phyloP scores from a whole-genome alignment of 129 eudicot genomes.

The Flaveria robusta region DNA sequence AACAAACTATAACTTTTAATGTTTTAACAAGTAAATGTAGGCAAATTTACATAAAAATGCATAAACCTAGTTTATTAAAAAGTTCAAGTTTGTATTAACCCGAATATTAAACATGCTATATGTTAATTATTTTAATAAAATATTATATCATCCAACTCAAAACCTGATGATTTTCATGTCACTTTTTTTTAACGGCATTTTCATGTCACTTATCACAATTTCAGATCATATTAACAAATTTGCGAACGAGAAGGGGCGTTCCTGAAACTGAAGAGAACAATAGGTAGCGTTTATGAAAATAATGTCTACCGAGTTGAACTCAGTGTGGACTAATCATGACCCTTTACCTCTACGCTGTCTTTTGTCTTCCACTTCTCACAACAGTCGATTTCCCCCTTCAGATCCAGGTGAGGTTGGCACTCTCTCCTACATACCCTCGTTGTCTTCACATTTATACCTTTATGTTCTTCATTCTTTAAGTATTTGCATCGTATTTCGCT shows the following conservation, averaged over 20 bases:
- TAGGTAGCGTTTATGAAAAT: conserved; percentile 26
- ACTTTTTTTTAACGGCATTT: too few relatives aligned
- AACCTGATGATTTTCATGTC: too few relatives aligned
- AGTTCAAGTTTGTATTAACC: too few relatives aligned
- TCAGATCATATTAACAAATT: too few relatives aligned
- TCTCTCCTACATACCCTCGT: background rate
- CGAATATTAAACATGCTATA: too few relatives aligned
- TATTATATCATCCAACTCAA: too few relatives aligned
- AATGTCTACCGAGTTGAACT: conserved; percentile 26
- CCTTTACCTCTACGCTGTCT: conserved; percentile 29
- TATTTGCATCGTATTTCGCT: background rate
- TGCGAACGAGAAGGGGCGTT: background rate
- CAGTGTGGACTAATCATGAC: conserved; percentile 20
- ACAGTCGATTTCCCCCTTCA: conserved; percentile 30
- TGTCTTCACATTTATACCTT: background rate
- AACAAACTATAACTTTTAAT: too few relatives aligned
- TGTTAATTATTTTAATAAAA: too few relatives aligned
- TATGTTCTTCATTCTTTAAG: conserved; percentile 10
- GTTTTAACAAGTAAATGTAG: too few relatives aligned
- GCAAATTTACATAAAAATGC: too few relatives aligned
- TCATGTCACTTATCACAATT: too few relatives aligned
- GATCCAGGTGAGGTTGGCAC: conserved; percentile 41
- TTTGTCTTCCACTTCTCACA: conserved; percentile 33
- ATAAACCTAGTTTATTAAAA: too few relatives aligned
- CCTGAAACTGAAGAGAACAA: background rate